Base-by-base conservation (phyloP, 2,329 filamentous ascomycete genomes). In the Xylaria hypoxylon region DNA sequence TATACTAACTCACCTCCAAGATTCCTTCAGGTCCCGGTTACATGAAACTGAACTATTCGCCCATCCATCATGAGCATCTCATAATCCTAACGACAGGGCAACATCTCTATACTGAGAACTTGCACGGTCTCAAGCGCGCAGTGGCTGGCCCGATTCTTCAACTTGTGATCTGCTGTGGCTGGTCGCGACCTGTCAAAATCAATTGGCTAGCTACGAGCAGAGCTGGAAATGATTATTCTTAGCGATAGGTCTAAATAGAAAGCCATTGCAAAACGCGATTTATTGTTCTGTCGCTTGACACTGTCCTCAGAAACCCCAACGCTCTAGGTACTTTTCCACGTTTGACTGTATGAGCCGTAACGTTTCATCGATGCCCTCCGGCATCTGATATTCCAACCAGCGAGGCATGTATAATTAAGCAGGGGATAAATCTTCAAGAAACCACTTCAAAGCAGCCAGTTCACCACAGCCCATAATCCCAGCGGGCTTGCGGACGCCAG, bases 361-460 rank as follows among this genome's bases (percentile, higher is more conserved):
- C 38, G 42, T 35, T 31, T 53, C 19, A n/a, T 45, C 26, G 48
- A 45, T 53, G 28, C n/a, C 26, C n/a, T 50, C 57, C 45, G 6
- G 45, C 26, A 40, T 51, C 19, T 59, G 57, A 51, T 47, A 22
- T 28, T 59, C 38, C n/a, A 33, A 40, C 38, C 35, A 52, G 2
- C 47, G 24, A 52, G 58, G 35, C 48, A 52, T 61, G 33, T 35
- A 17, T 13, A 44, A 53, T 35, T 56, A 56, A 1, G 31, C 48
- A 24, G 47, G 35, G 1, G 35, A 44, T 17, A 31, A 19, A 33
- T 48, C 40, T 45, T 60, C 48, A 19, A 60, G 47, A 35, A 42
- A 45, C 38, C 58, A 51, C 45, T 44, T 60, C 24, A 33, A 52
- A 19, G 28, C 40, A 19, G 47, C 48, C n/a, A 35, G 26, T 24